phyloP scores from a whole-genome alignment of 352 stramenopile species.

The Globisporangium radiosum region DNA sequence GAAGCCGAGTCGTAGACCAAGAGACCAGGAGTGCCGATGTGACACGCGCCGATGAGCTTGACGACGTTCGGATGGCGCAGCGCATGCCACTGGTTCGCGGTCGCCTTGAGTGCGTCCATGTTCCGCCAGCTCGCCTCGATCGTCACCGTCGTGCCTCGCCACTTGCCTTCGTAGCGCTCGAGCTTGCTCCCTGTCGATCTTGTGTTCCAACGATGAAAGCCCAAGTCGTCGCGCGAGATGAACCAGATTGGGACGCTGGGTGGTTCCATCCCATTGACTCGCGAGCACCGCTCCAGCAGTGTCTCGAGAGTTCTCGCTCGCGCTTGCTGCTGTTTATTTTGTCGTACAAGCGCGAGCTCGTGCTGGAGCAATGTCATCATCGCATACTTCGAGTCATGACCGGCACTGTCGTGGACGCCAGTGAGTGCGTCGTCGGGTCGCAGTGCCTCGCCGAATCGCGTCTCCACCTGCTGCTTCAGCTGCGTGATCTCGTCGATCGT shows the following conservation, averaged over 20 bases:
- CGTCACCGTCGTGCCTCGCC: neutral
- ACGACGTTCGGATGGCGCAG: too few species aligned
- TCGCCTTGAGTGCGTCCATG: neutral
- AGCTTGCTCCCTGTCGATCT: neutral
- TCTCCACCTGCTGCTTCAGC: too few species aligned
- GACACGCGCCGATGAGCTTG: too few species aligned
- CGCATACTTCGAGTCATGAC: too few species aligned
- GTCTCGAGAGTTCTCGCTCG: neutral
- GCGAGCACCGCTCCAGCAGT: neutral
- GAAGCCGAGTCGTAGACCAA: too few species aligned
- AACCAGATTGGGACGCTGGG: neutral
- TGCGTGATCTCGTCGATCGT: too few species aligned
- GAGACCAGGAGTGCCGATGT: too few species aligned
- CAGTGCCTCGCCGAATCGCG: too few species aligned
- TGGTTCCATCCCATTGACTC: too few species aligned
- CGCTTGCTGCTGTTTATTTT: too few species aligned
- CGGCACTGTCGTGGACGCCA: too few species aligned
- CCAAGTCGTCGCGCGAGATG: constrained; percentile 3
- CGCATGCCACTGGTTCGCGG: neutral
- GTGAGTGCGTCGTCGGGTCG: too few species aligned
- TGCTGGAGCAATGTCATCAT: neutral
- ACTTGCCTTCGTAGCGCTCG: neutral
- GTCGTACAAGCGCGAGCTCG: neutral
- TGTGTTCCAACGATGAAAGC: neutral
- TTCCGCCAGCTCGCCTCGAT: neutral